Evolutionary conservation across 805 yeast species (phyloP).

Genomic region (Zygosaccharomyces pseudorouxii): DNA sequence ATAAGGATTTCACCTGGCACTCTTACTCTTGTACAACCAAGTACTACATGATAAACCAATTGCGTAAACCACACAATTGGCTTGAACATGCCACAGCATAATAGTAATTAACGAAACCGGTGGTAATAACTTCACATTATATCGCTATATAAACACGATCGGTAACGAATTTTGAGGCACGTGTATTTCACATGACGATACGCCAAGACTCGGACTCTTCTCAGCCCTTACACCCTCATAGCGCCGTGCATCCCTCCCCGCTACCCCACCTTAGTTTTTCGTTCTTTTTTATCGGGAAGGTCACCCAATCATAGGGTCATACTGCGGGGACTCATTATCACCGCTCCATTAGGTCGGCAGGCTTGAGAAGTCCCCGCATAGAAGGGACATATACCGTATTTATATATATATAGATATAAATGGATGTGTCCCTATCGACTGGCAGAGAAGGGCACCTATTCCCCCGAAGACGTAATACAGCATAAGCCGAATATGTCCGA

Average conservation of each 20-base stretch:
- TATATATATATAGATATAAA: neutral
- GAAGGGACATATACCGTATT: neutral
- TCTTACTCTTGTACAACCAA: conserved; percentile 67
- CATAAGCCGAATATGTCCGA: conserved; percentile 1
- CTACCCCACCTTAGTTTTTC: neutral
- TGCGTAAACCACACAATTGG: conserved; percentile 68
- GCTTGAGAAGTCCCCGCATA: neutral
- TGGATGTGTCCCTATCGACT: neutral
- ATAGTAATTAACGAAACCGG: neutral
- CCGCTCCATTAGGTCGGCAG: neutral
- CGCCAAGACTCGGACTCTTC: no score
- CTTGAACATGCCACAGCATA: conserved; percentile 40
- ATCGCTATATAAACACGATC: no score
- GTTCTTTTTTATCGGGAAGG: no score
- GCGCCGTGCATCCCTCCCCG: neutral
- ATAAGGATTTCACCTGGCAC: conserved; percentile 70
- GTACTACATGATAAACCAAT: conserved; percentile 51
- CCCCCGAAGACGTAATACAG: no score
- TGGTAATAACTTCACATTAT: no score
- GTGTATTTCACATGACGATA: no score
- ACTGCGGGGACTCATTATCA: neutral
- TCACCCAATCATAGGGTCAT: neutral
- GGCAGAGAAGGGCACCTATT: neutral
- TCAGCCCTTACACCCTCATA: neutral
- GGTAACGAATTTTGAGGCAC: no score